Evolutionary conservation across 192 early-diverging fungal species (phyloP).

Genomic region (Dispira parvispora): DNA sequence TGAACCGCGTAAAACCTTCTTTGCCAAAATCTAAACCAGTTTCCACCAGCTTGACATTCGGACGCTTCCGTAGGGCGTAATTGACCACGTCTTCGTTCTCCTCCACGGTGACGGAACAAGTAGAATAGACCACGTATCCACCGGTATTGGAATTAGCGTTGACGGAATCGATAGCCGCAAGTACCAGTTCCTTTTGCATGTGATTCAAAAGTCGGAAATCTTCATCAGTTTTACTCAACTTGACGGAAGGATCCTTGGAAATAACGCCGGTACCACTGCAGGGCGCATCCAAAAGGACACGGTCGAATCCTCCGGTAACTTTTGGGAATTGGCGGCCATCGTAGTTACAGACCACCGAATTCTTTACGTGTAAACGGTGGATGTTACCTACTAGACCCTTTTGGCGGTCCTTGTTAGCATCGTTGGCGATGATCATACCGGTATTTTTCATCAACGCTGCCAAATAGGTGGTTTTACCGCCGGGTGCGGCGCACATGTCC

Average conservation of each 20-base stretch:
- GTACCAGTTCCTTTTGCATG: conserved; percentile 89
- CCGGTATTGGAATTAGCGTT: conserved; percentile 87
- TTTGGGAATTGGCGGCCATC: conserved; percentile 95
- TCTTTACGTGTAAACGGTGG: conserved; percentile 73
- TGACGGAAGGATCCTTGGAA: conserved; percentile 91
- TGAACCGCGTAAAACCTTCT: conserved; percentile 81
- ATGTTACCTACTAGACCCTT: conserved; percentile 85
- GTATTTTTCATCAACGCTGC: conserved; percentile 95
- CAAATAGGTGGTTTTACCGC: conserved; percentile 95
- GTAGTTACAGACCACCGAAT: conserved; percentile 85
- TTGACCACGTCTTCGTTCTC: conserved; percentile 97
- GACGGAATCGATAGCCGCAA: conserved; percentile 91
- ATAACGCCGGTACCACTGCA: conserved; percentile 98
- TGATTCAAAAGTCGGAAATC: conserved; percentile 87
- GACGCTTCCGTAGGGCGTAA: conserved; percentile 86
- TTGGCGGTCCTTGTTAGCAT: conserved; percentile 83
- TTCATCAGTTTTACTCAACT: conserved; percentile 84
- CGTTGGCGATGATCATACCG: conserved; percentile 92
- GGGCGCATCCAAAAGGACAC: conserved; percentile 94
- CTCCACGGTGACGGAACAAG: conserved; percentile 93
- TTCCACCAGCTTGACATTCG: conserved; percentile 81
- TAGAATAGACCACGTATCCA: conserved; percentile 95
- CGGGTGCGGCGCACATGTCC: conserved; percentile 97
- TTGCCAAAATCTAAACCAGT: conserved; percentile 85
- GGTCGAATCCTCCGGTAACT: conserved; percentile 94